Evolutionary conservation across 768 basidiomycete species (phyloP).

Genomic region (Termitomyces bulborhizus): DNA sequence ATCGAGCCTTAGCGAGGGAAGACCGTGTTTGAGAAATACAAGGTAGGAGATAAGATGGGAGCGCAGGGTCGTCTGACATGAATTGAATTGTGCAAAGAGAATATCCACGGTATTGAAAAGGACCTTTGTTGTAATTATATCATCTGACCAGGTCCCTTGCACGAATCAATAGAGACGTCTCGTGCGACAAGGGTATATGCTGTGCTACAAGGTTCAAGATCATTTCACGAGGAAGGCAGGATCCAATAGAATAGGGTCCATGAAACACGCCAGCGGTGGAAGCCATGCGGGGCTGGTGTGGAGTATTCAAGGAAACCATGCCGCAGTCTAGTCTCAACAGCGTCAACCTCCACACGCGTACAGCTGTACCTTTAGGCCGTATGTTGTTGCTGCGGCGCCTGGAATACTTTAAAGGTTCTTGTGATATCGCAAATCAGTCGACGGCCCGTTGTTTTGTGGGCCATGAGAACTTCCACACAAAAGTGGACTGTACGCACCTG

Average conservation of each 20-base stretch:
- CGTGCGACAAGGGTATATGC: background rate
- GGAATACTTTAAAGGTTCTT: background rate
- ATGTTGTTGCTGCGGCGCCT: background rate
- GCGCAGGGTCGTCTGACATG: conserved; percentile 2
- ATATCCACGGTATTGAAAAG: background rate
- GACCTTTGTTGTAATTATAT: background rate
- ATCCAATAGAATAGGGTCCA: background rate
- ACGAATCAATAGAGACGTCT: background rate
- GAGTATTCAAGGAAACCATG: background rate
- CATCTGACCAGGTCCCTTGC: conserved; percentile 1
- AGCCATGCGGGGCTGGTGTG: no score
- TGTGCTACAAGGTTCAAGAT: background rate
- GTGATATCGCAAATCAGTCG: conserved; percentile 1
- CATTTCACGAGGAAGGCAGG: background rate
- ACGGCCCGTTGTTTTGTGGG: conserved; percentile 1
- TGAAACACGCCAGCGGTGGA: background rate
- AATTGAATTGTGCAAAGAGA: background rate
- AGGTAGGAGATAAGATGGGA: background rate
- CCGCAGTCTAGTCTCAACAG: background rate
- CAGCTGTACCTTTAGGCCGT: background rate
- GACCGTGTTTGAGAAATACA: background rate
- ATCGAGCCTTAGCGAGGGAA: background rate
- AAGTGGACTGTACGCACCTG: background rate
- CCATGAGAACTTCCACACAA: background rate
- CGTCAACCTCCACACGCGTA: background rate